Percentiles rank a stretch among this genome's conserved stretches.
These are phyloP conservation scores for Pleurotus tuoliensis DNA, from an alignment of 768 basidiomycete species.

Conservation along the genomic window DNA sequence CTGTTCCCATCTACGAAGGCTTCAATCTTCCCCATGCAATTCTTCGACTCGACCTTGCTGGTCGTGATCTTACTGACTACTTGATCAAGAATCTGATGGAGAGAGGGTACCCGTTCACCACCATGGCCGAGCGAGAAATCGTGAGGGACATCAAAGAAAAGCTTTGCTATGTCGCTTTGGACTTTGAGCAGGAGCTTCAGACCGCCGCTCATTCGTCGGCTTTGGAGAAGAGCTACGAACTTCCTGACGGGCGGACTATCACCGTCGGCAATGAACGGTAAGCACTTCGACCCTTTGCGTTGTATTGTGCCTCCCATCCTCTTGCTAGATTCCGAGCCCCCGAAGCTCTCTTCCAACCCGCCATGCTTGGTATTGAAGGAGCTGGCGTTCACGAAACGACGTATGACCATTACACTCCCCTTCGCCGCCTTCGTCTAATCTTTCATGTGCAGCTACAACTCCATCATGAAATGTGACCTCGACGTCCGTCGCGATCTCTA, in stretches of 20 bases:
- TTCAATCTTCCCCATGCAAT: constrained; percentile 92
- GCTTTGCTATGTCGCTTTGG: constrained; percentile 72
- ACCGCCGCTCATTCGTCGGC: constrained; percentile 67
- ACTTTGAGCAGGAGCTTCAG: constrained; percentile 75
- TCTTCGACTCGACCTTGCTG: constrained; percentile 86
- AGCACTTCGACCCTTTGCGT: constrained; percentile 17
- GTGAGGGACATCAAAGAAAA: constrained; percentile 77
- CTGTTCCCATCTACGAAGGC: constrained; percentile 93
- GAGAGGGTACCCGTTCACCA: constrained; percentile 71
- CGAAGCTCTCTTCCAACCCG: constrained; percentile 93
- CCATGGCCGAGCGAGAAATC: constrained; percentile 67
- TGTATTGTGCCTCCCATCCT: constrained; percentile 37
- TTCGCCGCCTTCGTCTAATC: neutral
- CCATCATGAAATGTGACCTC: constrained; percentile 46
- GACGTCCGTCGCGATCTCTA: constrained; percentile 52
- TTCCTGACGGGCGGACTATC: constrained; percentile 70
- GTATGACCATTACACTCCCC: constrained; percentile 25
- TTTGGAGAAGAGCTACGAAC: constrained; percentile 71
- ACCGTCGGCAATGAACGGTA: constrained; percentile 67
- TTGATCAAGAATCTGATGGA: constrained; percentile 60
- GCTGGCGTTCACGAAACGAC: constrained; percentile 91
- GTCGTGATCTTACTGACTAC: constrained; percentile 85
- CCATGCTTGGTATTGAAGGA: constrained; percentile 84
- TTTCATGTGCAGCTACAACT: constrained; percentile 42
- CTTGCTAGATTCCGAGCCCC: constrained; percentile 78